Conservation (phyloP, 176 grass and related monocot genomes). For the Puccinellia tenuiflora region DNA sequence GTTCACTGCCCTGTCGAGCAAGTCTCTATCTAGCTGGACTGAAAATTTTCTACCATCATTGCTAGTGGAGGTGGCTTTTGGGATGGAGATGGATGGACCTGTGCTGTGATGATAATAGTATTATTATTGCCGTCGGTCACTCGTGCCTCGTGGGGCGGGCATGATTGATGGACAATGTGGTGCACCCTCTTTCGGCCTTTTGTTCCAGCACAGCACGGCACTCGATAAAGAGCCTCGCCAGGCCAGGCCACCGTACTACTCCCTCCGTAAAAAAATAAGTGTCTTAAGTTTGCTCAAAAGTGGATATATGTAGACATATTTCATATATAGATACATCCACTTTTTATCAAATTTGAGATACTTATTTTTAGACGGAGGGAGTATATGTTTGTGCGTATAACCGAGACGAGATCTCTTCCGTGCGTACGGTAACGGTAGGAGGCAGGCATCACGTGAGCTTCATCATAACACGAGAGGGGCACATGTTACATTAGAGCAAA, state of each 20-base stretch:
- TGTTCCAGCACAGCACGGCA: constrained; percentile 4
- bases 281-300: too few species aligned
- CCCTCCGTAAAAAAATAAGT: too few species aligned
- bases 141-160: not conserved
- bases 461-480: not conserved
- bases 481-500: not conserved
- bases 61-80: not conserved
- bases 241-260: not conserved
- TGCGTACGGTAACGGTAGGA: not conserved
- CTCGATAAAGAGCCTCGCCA: constrained; percentile 20
- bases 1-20: not conserved
- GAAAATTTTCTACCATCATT: not conserved
- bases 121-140: constrained; percentile 26
- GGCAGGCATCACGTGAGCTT: constrained; percentile 5
- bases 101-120: constrained; percentile 16
- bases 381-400: too few species aligned
- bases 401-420: not conserved
- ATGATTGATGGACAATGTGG: constrained; percentile 23
- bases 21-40: not conserved
- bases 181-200: constrained; percentile 16
- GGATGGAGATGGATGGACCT: not conserved
- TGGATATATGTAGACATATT: too few species aligned
- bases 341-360: too few species aligned
- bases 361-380: too few species aligned
- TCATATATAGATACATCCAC: too few species aligned